Conservation (phyloP, 2,329 filamentous ascomycete species). For the Esteya vermicola region DNA sequence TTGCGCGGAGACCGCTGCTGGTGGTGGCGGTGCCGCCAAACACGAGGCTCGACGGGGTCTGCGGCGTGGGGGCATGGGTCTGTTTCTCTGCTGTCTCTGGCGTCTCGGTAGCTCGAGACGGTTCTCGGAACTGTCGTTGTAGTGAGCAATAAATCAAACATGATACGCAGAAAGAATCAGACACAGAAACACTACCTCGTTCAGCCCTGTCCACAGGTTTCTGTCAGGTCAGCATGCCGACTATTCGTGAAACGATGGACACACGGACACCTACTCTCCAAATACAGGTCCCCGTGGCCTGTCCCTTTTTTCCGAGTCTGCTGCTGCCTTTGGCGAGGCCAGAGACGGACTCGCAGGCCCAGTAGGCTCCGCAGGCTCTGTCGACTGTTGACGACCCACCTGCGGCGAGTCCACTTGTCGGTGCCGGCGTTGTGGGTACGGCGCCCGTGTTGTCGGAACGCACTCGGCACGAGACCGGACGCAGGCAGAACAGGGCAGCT, state of each 20-base stretch:
- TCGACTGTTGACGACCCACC: not conserved
- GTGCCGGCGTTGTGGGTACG: constrained; percentile 31
- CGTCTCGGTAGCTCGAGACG: not conserved
- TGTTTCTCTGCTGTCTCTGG: not conserved
- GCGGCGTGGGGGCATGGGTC: constrained; percentile 15
- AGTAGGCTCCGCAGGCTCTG: not conserved
- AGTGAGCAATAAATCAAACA: not conserved
- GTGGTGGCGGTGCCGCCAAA: constrained; percentile 6
- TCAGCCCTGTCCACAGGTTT: constrained; percentile 12
- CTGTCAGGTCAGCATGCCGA: constrained; percentile 3
- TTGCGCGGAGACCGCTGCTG: constrained; percentile 8
- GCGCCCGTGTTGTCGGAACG: constrained; percentile 16
- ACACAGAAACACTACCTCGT: constrained; percentile 8
- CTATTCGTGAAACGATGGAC: not conserved
- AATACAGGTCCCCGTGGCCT: not conserved
- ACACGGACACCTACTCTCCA: not conserved
- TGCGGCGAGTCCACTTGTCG: not conserved
- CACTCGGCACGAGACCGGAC: constrained; percentile 21
- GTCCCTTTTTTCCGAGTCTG: not conserved
- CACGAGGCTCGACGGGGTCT: constrained; percentile 23
- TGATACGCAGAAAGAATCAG: not conserved
- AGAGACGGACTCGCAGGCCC: not conserved
- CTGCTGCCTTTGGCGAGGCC: not conserved
- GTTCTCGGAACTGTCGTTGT: not conserved
- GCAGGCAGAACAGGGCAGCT: constrained; percentile 28